These are phyloP conservation scores for Fusarium penzigii DNA, from an alignment of 2,329 filamentous ascomycete species.

Conservation along the genomic window DNA sequence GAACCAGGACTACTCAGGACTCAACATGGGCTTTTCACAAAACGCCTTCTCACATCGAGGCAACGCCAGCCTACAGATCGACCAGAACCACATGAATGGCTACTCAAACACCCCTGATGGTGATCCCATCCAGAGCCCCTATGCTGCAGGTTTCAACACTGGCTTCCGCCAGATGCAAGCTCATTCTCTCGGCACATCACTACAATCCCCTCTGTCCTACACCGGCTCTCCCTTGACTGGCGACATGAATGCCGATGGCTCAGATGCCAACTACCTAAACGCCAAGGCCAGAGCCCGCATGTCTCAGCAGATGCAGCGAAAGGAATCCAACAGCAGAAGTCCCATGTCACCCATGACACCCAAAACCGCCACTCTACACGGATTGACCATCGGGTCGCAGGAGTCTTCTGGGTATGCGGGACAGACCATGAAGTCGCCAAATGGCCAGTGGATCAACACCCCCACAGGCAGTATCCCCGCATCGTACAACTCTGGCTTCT, in stretches of 20 bases:
- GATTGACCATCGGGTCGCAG: conserved; percentile 65
- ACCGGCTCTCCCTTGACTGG: conserved; percentile 42
- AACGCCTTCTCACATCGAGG: conserved; percentile 56
- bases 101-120: conserved; percentile 93
- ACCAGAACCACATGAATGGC: conserved; percentile 71
- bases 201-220: conserved; percentile 43
- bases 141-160: conserved; percentile 76
- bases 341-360: conserved; percentile 69
- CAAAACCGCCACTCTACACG: conserved; percentile 76
- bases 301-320: conserved; percentile 66
- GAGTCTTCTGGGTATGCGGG: conserved; percentile 73
- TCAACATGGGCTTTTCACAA: conserved; percentile 60
- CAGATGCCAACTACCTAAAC: conserved; percentile 61
- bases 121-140: conserved; percentile 89
- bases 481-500: conserved; percentile 85
- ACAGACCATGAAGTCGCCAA: conserved; percentile 83
- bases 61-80: conserved; percentile 43
- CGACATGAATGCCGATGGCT: conserved; percentile 51
- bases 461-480: conserved; percentile 77
- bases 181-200: conserved; percentile 55
- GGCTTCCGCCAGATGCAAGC: conserved; percentile 73
- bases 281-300: conserved; percentile 61
- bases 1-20: conserved; percentile 57
- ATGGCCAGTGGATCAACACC: conserved; percentile 88
- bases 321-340: conserved; percentile 72